Conservation (phyloP, 2,329 filamentous ascomycete species). For the Lojkania enalia region DNA sequence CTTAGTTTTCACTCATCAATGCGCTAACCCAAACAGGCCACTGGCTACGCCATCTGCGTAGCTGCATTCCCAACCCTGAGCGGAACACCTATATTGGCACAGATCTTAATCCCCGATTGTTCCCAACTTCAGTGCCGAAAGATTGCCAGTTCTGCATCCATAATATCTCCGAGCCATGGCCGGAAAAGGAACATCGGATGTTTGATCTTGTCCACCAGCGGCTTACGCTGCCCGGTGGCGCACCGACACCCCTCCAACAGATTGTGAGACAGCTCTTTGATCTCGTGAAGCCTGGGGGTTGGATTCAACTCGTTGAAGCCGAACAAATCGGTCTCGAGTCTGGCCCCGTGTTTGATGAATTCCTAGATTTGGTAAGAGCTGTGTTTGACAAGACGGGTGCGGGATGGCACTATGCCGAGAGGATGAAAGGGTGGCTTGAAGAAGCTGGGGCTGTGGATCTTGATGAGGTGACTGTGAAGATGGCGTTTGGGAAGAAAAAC, state of each 20-base stretch:
- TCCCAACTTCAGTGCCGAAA: background rate
- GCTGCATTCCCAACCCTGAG: background rate
- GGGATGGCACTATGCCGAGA: background rate
- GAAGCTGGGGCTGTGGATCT: constrained; percentile 1
- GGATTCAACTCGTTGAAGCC: constrained; percentile 6
- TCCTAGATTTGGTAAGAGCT: constrained; percentile 4
- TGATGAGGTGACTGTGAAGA: background rate
- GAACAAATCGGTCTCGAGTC: constrained; percentile 3
- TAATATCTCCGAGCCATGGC: constrained; percentile 2
- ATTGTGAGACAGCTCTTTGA: background rate
- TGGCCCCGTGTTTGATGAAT: constrained; percentile 2
- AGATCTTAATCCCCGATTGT: constrained; percentile 1
- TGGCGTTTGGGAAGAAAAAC: constrained; percentile 2
- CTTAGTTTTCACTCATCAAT: background rate
- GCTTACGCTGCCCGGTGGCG: constrained; percentile 1
- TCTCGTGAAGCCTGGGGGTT: constrained; percentile 11
- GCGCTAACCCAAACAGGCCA: background rate
- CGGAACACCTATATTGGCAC: constrained; percentile 2
- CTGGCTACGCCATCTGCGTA: constrained; percentile 3
- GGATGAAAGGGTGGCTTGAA: constrained; percentile 1
- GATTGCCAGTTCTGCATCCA: background rate
- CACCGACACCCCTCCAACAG: background rate
- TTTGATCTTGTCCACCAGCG: constrained; percentile 8
- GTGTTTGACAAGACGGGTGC: background rate
- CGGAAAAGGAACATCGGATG: background rate